A percentile compares a stretch with the other conserved stretches of the same genome.
These are phyloP conservation scores for Pyropia yezoensis DNA, from an alignment of 23 red algal species.

Conservation along the genomic window DNA sequence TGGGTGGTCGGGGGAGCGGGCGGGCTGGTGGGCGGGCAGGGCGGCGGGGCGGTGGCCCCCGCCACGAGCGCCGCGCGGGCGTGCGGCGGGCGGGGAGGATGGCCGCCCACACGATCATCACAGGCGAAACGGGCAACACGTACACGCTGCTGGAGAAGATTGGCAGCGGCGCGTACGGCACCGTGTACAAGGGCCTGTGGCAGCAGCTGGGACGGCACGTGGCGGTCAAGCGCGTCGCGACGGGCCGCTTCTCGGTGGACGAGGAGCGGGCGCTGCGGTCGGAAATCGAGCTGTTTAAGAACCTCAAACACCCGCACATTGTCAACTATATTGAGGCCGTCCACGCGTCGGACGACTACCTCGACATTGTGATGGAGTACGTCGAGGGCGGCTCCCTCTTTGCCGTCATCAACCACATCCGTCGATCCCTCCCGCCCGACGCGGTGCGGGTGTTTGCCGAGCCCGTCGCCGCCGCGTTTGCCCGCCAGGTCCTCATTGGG, in stretches of 20 bases:
- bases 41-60: no score
- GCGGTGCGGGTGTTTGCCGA: conserved; percentile 46
- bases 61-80: no score
- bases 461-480: conserved; percentile 55
- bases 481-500: conserved; percentile 70
- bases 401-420: conserved; percentile 36
- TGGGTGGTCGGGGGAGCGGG: no score
- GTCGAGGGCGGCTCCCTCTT: conserved; percentile 79
- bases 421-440: conserved; percentile 23
- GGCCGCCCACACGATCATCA: no score
- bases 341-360: conserved; percentile 27
- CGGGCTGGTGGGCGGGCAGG: no score
- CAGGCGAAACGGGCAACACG: not conserved
- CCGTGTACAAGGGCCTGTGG: conserved; percentile 85
- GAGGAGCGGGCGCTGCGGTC: conserved; percentile 65
- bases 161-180: conserved; percentile 76
- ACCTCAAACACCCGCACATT: conserved; percentile 75
- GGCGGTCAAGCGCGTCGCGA: conserved; percentile 74
- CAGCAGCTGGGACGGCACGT: conserved; percentile 68
- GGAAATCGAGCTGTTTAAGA: conserved; percentile 81
- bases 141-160: conserved; percentile 73
- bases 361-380: conserved; percentile 96
- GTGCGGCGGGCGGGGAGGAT: no score
- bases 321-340: conserved; percentile 84
- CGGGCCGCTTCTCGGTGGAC: conserved; percentile 45